These are phyloP conservation scores for Myxozyma monticola DNA, from an alignment of 805 yeast genomes.

Conservation along the genomic window DNA sequence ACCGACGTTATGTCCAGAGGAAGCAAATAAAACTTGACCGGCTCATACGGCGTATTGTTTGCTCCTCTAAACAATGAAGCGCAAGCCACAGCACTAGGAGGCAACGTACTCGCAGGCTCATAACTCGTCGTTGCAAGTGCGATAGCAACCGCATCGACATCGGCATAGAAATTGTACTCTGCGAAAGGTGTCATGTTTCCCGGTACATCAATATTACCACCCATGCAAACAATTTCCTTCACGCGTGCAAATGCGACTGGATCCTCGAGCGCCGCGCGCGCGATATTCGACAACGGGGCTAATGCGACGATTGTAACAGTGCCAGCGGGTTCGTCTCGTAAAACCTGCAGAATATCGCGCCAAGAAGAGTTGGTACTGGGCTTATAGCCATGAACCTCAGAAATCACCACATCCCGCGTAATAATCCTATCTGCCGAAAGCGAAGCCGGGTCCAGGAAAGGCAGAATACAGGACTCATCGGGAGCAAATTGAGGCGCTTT, in stretches of 20 bases:
- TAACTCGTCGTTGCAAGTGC: slow-evolving; percentile 40
- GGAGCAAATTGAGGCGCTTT: slow-evolving; percentile 41
- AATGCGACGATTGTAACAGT: slow-evolving; percentile 43
- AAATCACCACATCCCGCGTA: slow-evolving; percentile 7
- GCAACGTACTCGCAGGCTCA: slow-evolving; percentile 37
- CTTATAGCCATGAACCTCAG: slow-evolving; percentile 34
- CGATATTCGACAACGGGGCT: slow-evolving; percentile 46
- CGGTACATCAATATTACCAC: slow-evolving; percentile 40
- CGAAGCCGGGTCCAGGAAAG: slow-evolving; percentile 28
- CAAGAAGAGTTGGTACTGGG: slow-evolving; percentile 37
- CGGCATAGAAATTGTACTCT: slow-evolving; percentile 46
- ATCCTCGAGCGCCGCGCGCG: slow-evolving; percentile 44
- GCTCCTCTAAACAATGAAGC: slow-evolving; percentile 18
- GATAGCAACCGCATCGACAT: slow-evolving; percentile 44
- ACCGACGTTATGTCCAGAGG: slow-evolving; percentile 44
- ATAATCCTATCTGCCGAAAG: slow-evolving; percentile 13
- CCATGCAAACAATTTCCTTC: slow-evolving; percentile 43
- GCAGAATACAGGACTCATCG: slow-evolving; percentile 35
- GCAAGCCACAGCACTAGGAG: slow-evolving; percentile 28
- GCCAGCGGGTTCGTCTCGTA: slow-evolving; percentile 39
- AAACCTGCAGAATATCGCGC: slow-evolving; percentile 41
- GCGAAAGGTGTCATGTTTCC: slow-evolving; percentile 47
- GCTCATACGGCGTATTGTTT: slow-evolving; percentile 22
- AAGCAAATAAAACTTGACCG: slow-evolving; percentile 38
- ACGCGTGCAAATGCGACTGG: slow-evolving; percentile 40